These are phyloP conservation scores for Diophrys appendiculata DNA, from an alignment of 73 alveolate species.

Conservation along the genomic window DNA sequence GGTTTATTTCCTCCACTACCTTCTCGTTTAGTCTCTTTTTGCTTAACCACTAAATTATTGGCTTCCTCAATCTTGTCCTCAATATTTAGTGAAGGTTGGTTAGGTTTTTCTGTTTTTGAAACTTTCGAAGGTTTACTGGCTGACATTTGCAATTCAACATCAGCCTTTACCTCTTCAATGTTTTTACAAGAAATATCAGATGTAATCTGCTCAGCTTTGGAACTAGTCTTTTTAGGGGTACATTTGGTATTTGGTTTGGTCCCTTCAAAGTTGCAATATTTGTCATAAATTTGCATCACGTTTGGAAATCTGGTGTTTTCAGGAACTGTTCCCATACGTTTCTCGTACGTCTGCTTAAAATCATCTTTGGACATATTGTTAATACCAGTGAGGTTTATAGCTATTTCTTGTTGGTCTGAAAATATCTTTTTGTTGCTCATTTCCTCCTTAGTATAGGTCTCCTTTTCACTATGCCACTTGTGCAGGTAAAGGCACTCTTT, in stretches of 20 bases:
- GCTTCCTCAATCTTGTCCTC: conserved; percentile 18
- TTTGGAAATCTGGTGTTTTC: conserved; percentile 7
- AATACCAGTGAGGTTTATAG: conserved; percentile 10
- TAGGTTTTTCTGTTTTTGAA: neutral
- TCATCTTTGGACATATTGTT: conserved; percentile 1
- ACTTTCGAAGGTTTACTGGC: conserved; percentile 6
- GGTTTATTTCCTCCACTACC: conserved; percentile 9
- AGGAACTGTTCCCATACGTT: conserved; percentile 1
- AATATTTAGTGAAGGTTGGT: neutral
- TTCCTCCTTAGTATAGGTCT: conserved; percentile 64
- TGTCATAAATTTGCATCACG: conserved; percentile 13
- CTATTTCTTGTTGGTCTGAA: conserved; percentile 28
- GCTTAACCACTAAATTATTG: neutral
- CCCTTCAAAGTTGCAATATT: conserved; percentile 2
- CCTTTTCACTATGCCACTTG: conserved; percentile 70
- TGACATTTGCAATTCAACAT: conserved; percentile 1
- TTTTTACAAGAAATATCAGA: neutral
- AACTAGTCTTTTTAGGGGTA: conserved; percentile 15
- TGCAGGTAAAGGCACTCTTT: conserved; percentile 83
- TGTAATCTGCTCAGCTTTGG: neutral
- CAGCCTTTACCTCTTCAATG: conserved; percentile 7
- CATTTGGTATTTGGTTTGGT: neutral
- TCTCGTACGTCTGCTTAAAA: neutral
- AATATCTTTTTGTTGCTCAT: conserved; percentile 34
- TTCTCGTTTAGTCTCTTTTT: conserved; percentile 16